Conservation (phyloP, 495 filamentous ascomycete species). For the Poronia punctata region DNA sequence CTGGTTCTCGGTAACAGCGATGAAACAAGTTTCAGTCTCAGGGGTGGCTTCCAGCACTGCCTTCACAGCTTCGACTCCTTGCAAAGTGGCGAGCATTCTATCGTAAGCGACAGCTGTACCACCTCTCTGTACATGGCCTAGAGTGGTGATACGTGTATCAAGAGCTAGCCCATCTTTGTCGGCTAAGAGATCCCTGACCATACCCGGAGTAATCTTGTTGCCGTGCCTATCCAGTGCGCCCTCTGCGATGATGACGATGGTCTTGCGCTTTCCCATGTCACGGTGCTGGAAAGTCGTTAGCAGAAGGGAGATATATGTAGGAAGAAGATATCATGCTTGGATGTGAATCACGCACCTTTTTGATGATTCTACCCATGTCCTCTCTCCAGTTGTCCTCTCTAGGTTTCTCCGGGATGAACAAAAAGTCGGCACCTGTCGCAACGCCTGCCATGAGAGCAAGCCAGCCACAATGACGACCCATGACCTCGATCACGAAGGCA, state of each 20-base stretch:
- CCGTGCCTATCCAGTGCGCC: slow-evolving; percentile 83
- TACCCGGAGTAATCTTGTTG: slow-evolving; percentile 70
- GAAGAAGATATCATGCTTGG: not conserved
- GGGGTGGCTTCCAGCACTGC: slow-evolving; percentile 91
- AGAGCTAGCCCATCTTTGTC: slow-evolving; percentile 61
- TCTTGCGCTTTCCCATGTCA: slow-evolving; percentile 85
- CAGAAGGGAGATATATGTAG: too few species aligned
- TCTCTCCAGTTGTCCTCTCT: slow-evolving; percentile 80
- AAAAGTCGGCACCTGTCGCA: slow-evolving; percentile 90
- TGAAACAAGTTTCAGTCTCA: slow-evolving; percentile 85
- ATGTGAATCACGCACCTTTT: slow-evolving; percentile 49
- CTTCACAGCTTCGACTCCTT: slow-evolving; percentile 93
- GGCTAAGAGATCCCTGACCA: slow-evolving; percentile 82
- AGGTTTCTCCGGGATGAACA: slow-evolving; percentile 95
- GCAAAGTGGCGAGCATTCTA: slow-evolving; percentile 83
- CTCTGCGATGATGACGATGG: slow-evolving; percentile 96
- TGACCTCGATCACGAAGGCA: slow-evolving; percentile 97
- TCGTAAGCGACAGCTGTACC: slow-evolving; percentile 91
- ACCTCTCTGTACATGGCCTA: slow-evolving; percentile 94
- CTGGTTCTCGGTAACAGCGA: slow-evolving; percentile 96
- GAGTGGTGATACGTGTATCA: slow-evolving; percentile 90
- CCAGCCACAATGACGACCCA: slow-evolving; percentile 99
- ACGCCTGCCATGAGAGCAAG: slow-evolving; percentile 94
- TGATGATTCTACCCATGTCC: slow-evolving; percentile 78
- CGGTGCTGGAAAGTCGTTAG: slow-evolving; percentile 64